Conservation (phyloP, 257 asterid species). For the Gentiana dahurica region DNA sequence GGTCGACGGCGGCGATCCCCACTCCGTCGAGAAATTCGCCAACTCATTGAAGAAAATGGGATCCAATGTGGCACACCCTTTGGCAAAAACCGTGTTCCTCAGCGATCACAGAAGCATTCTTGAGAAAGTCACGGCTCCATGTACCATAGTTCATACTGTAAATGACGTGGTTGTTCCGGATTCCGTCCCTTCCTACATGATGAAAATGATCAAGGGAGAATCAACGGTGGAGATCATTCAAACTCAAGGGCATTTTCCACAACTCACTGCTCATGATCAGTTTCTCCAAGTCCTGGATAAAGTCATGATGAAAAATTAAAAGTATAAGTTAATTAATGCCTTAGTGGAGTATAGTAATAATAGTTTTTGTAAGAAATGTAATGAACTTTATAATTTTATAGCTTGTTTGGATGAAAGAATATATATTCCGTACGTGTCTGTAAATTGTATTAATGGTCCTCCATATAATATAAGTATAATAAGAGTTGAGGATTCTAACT, state of each 20-base stretch:
- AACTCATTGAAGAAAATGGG: constrained; percentile 47
- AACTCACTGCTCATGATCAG: constrained; percentile 44
- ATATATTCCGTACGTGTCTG: too few relatives aligned
- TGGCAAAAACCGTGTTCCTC: constrained; percentile 57
- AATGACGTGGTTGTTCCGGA: constrained; percentile 56
- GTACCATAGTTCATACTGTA: constrained; percentile 43
- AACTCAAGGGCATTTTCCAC: constrained; percentile 75
- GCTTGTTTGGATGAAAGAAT: too few relatives aligned
- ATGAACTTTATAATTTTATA: too few relatives aligned
- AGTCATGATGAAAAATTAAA: constrained; percentile 15
- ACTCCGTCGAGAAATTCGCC: constrained; percentile 27
- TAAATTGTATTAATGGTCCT: too few relatives aligned
- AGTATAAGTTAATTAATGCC: neutral
- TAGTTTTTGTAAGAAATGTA: too few relatives aligned
- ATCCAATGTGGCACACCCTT: constrained; percentile 31
- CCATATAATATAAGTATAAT: too few relatives aligned
- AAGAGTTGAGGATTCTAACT: too few relatives aligned
- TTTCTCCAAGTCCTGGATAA: constrained; percentile 37
- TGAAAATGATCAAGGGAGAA: constrained; percentile 29
- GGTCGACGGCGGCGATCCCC: constrained; percentile 46
- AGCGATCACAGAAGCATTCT: constrained; percentile 46
- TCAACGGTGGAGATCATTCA: constrained; percentile 38
- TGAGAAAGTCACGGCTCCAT: constrained; percentile 40
- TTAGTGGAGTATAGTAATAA: neutral
- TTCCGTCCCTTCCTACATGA: constrained; percentile 47